Percentiles rank a stretch among this genome's conserved stretches.
These are phyloP conservation scores for Lachnellula arida DNA, from an alignment of 2,329 filamentous ascomycete genomes.

Conservation along the genomic window DNA sequence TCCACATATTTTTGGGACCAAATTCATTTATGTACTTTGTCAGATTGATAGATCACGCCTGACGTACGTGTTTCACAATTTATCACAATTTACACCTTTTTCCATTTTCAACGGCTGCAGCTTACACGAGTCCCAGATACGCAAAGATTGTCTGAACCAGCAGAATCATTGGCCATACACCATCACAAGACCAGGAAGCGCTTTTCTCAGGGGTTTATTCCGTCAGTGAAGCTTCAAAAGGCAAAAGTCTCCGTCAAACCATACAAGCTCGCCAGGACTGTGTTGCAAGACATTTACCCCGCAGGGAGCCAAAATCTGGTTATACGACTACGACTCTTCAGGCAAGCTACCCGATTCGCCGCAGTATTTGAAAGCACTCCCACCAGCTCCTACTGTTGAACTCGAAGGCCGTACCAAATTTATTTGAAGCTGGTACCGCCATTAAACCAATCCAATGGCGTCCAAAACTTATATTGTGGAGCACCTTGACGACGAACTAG, in stretches of 20 bases:
- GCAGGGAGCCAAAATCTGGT: conserved; percentile 14
- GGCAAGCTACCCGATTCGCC: conserved; percentile 19
- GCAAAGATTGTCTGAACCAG: conserved; percentile 1
- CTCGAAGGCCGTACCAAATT: not conserved
- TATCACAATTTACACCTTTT: not conserved
- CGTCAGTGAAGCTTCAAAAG: not conserved
- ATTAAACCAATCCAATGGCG: conserved; percentile 33
- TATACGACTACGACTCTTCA: conserved; percentile 3
- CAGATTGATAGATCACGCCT: not conserved
- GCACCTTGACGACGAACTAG: conserved; percentile 92
- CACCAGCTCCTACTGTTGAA: not conserved
- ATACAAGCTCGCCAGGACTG: not conserved
- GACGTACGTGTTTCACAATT: not conserved
- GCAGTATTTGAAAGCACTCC: not conserved
- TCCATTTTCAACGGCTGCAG: not conserved
- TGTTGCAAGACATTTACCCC: conserved; percentile 16
- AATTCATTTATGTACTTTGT: not conserved
- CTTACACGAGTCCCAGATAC: not conserved
- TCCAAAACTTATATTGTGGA: conserved; percentile 86
- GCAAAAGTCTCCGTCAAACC: not conserved
- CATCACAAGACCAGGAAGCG: conserved; percentile 8
- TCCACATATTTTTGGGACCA: too few species aligned
- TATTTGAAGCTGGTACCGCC: not conserved
- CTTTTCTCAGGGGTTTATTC: not conserved
- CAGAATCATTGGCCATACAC: conserved; percentile 9